A percentile compares a stretch with the other conserved stretches of the same genome.
Conservation (phyloP, 1,284 basidiomycete species). For the Ustilago hordei region DNA sequence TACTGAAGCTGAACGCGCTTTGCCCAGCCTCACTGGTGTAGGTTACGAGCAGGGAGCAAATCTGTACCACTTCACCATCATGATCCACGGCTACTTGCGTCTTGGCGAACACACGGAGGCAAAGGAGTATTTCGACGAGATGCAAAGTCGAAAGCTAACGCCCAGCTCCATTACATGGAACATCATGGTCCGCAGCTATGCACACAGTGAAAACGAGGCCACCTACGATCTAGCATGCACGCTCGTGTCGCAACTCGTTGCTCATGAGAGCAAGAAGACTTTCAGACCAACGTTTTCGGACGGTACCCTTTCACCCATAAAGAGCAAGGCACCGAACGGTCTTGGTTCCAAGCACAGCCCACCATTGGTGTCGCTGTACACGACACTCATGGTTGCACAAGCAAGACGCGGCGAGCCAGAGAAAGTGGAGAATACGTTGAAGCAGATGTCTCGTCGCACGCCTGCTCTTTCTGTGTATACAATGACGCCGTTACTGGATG, state of each 20-base stretch:
- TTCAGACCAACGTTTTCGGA: slow-evolving; percentile 23
- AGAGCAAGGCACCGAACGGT: background rate
- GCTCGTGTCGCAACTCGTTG: slow-evolving; percentile 47
- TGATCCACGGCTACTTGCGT: slow-evolving; percentile 84
- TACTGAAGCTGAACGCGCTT: slow-evolving; percentile 42
- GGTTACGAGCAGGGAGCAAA: slow-evolving; percentile 63
- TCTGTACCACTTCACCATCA: slow-evolving; percentile 80
- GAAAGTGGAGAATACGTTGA: slow-evolving; percentile 76
- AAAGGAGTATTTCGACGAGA: slow-evolving; percentile 79
- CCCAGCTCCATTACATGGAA: slow-evolving; percentile 81
- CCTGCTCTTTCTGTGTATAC: slow-evolving; percentile 76
- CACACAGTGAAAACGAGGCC: slow-evolving; percentile 49
- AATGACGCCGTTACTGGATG: slow-evolving; percentile 80
- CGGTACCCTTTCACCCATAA: background rate
- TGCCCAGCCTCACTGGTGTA: slow-evolving; percentile 27
- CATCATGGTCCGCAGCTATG: slow-evolving; percentile 72
- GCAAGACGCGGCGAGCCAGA: slow-evolving; percentile 73
- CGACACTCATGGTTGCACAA: slow-evolving; percentile 77
- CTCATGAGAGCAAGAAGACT: slow-evolving; percentile 27
- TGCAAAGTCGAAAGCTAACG: slow-evolving; percentile 77
- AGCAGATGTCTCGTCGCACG: slow-evolving; percentile 74
- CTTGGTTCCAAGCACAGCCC: slow-evolving; percentile 31
- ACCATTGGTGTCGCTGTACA: slow-evolving; percentile 72
- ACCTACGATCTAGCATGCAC: slow-evolving; percentile 53
- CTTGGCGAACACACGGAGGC: slow-evolving; percentile 75